A percentile compares a stretch with the other conserved stretches of the same genome.
These are phyloP conservation scores for Dalbergia oliveri DNA, from an alignment of 306 rosid species.

Conservation along the genomic window DNA sequence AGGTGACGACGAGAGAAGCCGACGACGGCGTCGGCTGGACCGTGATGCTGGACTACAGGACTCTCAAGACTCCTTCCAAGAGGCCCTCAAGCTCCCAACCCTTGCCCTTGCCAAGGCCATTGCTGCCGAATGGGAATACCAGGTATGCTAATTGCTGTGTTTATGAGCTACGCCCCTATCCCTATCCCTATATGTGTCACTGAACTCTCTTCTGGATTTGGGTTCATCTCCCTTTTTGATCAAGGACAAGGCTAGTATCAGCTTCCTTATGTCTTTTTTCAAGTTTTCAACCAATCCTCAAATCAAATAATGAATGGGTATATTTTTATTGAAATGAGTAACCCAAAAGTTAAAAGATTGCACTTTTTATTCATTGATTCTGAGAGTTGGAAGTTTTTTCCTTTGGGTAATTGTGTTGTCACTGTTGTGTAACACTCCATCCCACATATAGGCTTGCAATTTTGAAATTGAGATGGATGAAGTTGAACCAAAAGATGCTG, in stretches of 20 bases:
- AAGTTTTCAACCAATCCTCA: too few relatives aligned
- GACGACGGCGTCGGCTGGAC: constrained; percentile 90
- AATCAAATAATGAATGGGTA: too few relatives aligned
- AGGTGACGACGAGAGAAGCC: constrained; percentile 70
- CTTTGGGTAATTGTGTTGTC: too few relatives aligned
- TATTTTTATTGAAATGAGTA: too few relatives aligned
- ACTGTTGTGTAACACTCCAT: neutral
- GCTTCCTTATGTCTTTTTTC: too few relatives aligned
- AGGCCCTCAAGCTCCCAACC: constrained; percentile 84
- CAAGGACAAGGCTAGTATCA: too few relatives aligned
- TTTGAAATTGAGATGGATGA: neutral
- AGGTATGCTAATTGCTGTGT: constrained; percentile 50
- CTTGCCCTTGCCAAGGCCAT: constrained; percentile 83
- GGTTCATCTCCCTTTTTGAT: too few relatives aligned
- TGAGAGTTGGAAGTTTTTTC: too few relatives aligned
- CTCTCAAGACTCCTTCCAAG: constrained; percentile 86
- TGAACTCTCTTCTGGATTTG: too few relatives aligned
- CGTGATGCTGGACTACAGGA: constrained; percentile 93
- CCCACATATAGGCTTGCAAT: neutral
- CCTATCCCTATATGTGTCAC: too few relatives aligned
- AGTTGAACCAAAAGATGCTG: neutral
- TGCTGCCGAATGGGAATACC: constrained; percentile 93
- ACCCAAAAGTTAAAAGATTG: too few relatives aligned
- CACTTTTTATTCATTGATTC: too few relatives aligned
- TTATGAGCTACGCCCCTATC: neutral